A percentile compares a stretch with the other conserved stretches of the same genome.
phyloP scores from a whole-genome alignment of 371 early-diverging fungal species.

The Syncephalastrum racemosum region DNA sequence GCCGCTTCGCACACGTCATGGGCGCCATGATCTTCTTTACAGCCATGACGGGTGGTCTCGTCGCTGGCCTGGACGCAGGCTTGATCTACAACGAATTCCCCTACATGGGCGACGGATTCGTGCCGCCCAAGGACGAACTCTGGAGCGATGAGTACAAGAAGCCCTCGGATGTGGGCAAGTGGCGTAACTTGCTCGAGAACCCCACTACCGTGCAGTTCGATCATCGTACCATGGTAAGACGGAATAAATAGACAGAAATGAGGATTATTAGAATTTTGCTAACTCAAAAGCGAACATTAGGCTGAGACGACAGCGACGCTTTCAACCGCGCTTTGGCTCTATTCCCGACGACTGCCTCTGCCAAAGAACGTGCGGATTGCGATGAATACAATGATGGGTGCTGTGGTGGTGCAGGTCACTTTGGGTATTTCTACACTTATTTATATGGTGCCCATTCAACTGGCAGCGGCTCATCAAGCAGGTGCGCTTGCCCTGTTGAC shows the following conservation, averaged over 20 bases:
- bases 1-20: constrained; percentile 58
- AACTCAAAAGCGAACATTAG: constrained; percentile 27
- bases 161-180: constrained; percentile 55
- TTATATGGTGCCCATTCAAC: constrained; percentile 89
- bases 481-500: constrained; percentile 90
- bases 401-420: constrained; percentile 74
- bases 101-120: constrained; percentile 78
- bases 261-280: background rate
- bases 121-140: constrained; percentile 72
- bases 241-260: background rate
- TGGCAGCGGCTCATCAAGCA: constrained; percentile 96
- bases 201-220: constrained; percentile 94
- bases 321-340: constrained; percentile 70
- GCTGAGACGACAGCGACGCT: constrained; percentile 82
- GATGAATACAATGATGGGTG: constrained; percentile 72
- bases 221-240: constrained; percentile 82
- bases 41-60: constrained; percentile 91
- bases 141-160: constrained; percentile 67
- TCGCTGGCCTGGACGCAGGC: constrained; percentile 97
- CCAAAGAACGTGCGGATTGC: constrained; percentile 70
- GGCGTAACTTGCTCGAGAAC: constrained; percentile 91
- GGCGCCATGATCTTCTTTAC: constrained; percentile 81
- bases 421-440: constrained; percentile 92
- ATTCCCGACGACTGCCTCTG: constrained; percentile 70
- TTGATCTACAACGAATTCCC: constrained; percentile 96